Conservation (phyloP, 805 yeast species). For the Ogataea minuta region DNA sequence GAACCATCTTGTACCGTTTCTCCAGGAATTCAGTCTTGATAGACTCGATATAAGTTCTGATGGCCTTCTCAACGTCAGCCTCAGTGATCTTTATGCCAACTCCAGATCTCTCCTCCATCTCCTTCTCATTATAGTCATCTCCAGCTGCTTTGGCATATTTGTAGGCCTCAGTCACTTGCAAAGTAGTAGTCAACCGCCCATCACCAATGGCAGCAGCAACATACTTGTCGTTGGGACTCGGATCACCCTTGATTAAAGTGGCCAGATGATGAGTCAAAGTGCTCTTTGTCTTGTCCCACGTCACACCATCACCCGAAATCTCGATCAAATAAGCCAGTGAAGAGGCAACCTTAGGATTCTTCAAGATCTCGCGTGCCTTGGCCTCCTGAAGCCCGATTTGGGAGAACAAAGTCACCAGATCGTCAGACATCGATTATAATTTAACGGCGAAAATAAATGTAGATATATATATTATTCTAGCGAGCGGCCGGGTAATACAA, state of each 20-base stretch:
- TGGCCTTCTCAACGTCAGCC: conserved; percentile 58
- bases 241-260: conserved; percentile 60
- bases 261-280: conserved; percentile 78
- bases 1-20: conserved; percentile 79
- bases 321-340: conserved; percentile 61
- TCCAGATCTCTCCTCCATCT: conserved; percentile 67
- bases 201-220: conserved; percentile 62
- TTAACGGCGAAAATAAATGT: not conserved
- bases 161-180: conserved; percentile 79
- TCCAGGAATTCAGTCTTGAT: conserved; percentile 58
- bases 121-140: conserved; percentile 43
- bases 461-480: too few species aligned
- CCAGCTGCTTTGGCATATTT: conserved; percentile 62
- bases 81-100: conserved; percentile 74
- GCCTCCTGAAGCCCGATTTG: conserved; percentile 66
- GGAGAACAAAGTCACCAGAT: conserved; percentile 35
- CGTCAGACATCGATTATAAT: conserved; percentile 16
- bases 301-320: conserved; percentile 37
- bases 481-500: not conserved
- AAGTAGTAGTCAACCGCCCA: conserved; percentile 60
- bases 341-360: conserved; percentile 79
- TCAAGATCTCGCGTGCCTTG: conserved; percentile 75
- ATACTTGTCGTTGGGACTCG: conserved; percentile 45
- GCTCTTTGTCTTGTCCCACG: conserved; percentile 57
- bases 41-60: conserved; percentile 56